Evolutionary conservation across 441 rosid species (phyloP).

Genomic region (Rhodomyrtus psidioides): DNA sequence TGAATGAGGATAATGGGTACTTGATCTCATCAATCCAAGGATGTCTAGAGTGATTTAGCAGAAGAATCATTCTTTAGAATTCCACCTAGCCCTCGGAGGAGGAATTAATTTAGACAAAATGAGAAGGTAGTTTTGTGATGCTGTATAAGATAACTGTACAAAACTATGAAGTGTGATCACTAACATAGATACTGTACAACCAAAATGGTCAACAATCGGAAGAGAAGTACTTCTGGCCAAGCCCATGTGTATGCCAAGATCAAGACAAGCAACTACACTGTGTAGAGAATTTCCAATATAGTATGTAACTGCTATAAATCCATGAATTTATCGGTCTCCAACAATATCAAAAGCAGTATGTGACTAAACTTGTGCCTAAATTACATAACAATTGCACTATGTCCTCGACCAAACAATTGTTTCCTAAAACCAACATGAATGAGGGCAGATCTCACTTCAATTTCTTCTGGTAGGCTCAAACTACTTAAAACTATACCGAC

Average conservation of each 20-base stretch:
- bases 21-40: not conserved
- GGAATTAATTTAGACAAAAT: not conserved
- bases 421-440: too few species aligned
- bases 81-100: not conserved
- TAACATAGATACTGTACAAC: not conserved
- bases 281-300: not conserved
- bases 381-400: too few species aligned
- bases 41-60: not conserved
- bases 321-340: not conserved
- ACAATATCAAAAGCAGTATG: too few species aligned
- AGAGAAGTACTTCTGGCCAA: not conserved
- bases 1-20: not conserved
- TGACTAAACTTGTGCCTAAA: too few species aligned
- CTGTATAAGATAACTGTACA: not conserved
- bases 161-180: not conserved
- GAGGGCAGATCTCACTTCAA: too few species aligned
- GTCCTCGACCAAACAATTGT: too few species aligned
- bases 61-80: not conserved
- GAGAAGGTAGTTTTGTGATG: not conserved
- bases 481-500: not conserved
- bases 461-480: too few species aligned
- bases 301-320: not conserved
- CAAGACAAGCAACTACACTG: not conserved
- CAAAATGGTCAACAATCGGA: not conserved
- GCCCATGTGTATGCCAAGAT: not conserved